Percentiles rank a stretch among this genome's conserved stretches.
Conservation (phyloP, 495 filamentous ascomycete genomes). For the Aspergillus coremiiformis region DNA sequence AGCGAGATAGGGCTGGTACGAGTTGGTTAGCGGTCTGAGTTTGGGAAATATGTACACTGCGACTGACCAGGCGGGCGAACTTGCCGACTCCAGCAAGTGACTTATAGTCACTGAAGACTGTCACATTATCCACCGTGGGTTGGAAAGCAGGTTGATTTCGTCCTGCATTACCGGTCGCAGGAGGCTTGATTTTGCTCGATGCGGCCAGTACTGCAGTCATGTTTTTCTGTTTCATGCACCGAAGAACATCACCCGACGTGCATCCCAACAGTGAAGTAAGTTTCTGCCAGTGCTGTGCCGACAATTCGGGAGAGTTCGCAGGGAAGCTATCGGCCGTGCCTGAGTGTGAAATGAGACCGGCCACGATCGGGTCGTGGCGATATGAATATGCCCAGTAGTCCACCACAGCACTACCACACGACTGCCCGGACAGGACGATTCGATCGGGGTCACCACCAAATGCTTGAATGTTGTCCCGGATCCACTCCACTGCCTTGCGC, state of each 20-base stretch:
- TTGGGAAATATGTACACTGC: no score
- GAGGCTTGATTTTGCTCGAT: neutral
- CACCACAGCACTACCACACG: neutral
- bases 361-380: slow-evolving; percentile 28
- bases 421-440: neutral
- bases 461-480: neutral
- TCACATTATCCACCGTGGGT: neutral
- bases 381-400: neutral
- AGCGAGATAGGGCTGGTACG: neutral
- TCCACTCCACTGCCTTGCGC: slow-evolving; percentile 25
- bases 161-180: neutral
- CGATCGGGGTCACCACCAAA: neutral
- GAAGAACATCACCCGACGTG: slow-evolving; percentile 24
- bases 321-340: slow-evolving; percentile 43
- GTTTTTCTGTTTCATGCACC: neutral
- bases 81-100: neutral
- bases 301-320: slow-evolving; percentile 21
- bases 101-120: neutral
- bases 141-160: neutral
- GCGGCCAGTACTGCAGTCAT: neutral
- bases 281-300: slow-evolving; percentile 29
- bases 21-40: neutral
- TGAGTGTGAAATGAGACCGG: slow-evolving; percentile 46
- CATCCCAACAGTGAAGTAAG: slow-evolving; percentile 36
- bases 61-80: neutral